These are phyloP conservation scores for Sicyos edulis DNA, from an alignment of 306 rosid genomes.

Conservation along the genomic window DNA sequence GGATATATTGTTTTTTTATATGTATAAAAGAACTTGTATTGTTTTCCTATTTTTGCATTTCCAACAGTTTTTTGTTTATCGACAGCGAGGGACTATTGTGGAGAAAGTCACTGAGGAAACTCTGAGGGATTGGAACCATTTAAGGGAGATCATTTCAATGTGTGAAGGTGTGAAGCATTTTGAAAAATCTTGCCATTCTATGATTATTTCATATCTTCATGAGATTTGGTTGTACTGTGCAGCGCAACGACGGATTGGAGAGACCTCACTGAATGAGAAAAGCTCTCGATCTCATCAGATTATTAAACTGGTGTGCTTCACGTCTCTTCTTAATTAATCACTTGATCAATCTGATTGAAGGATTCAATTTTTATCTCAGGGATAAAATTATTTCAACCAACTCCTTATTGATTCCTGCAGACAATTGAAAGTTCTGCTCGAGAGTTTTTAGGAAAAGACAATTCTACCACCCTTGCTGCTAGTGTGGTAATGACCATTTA, in stretches of 20 bases:
- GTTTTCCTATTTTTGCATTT: not conserved
- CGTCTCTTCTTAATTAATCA: slow-evolving; percentile 6
- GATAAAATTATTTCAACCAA: slow-evolving; percentile 21
- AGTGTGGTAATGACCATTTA: slow-evolving; percentile 61
- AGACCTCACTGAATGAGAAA: slow-evolving; percentile 80
- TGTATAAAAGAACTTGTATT: not conserved
- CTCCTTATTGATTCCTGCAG: slow-evolving; percentile 39
- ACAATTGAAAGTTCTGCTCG: slow-evolving; percentile 95
- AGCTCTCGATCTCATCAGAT: slow-evolving; percentile 99
- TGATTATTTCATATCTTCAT: slow-evolving; percentile 18
- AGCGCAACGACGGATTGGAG: slow-evolving; percentile 98
- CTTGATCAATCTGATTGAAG: not conserved
- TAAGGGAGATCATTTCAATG: slow-evolving; percentile 71
- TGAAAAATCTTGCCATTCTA: slow-evolving; percentile 21
- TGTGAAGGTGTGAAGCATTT: slow-evolving; percentile 83
- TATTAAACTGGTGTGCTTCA: slow-evolving; percentile 63
- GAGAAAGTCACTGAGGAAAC: slow-evolving; percentile 92
- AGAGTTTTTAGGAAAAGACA: slow-evolving; percentile 88
- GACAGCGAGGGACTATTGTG: slow-evolving; percentile 73
- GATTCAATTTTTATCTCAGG: slow-evolving; percentile 16
- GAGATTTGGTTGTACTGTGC: slow-evolving; percentile 33
- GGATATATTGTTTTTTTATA: slow-evolving; percentile 19
- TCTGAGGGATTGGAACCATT: slow-evolving; percentile 81
- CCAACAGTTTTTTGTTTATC: slow-evolving; percentile 24
- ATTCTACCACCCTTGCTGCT: slow-evolving; percentile 83